Percentiles rank a stretch among this genome's conserved stretches.
phyloP scores from a whole-genome alignment of 129 eudicot species.

The Centella asiatica region DNA sequence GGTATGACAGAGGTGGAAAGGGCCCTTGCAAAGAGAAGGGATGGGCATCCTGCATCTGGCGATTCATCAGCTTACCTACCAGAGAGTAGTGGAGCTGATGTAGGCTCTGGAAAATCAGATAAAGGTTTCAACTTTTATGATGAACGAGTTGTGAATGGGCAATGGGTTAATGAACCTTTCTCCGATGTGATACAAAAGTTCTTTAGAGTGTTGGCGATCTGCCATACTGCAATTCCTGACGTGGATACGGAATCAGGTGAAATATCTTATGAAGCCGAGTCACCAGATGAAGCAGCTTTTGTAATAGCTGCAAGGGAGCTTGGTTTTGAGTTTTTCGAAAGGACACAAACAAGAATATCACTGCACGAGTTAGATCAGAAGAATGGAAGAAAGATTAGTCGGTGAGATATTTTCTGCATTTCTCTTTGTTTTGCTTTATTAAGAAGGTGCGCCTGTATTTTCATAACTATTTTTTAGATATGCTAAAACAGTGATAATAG shows the following conservation, averaged over 20 bases:
- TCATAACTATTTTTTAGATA: too few relatives aligned
- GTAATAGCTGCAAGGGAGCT: constrained; percentile 92
- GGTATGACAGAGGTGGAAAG: constrained; percentile 94
- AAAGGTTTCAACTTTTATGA: constrained; percentile 84
- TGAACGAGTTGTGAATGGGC: constrained; percentile 67
- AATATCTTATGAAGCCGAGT: constrained; percentile 84
- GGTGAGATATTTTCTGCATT: constrained; percentile 34
- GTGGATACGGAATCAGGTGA: constrained; percentile 56
- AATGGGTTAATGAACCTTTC: constrained; percentile 66
- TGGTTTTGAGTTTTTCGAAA: constrained; percentile 79
- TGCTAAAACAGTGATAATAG: too few relatives aligned
- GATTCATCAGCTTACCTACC: constrained; percentile 17
- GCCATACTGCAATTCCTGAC: constrained; percentile 97
- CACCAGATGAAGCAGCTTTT: constrained; percentile 99
- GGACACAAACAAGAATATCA: constrained; percentile 81
- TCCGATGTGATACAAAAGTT: constrained; percentile 59
- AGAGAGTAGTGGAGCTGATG: constrained; percentile 12
- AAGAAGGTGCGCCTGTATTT: background rate
- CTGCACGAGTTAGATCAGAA: constrained; percentile 64
- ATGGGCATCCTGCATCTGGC: constrained; percentile 22
- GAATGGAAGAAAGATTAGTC: constrained; percentile 46
- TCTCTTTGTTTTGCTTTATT: constrained; percentile 4
- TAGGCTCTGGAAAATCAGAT: constrained; percentile 32
- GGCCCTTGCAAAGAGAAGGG: constrained; percentile 54
- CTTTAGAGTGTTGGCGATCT: constrained; percentile 72